Evolutionary conservation across 140 eudicot species (phyloP).

Genomic region (Anethum foeniculum): DNA sequence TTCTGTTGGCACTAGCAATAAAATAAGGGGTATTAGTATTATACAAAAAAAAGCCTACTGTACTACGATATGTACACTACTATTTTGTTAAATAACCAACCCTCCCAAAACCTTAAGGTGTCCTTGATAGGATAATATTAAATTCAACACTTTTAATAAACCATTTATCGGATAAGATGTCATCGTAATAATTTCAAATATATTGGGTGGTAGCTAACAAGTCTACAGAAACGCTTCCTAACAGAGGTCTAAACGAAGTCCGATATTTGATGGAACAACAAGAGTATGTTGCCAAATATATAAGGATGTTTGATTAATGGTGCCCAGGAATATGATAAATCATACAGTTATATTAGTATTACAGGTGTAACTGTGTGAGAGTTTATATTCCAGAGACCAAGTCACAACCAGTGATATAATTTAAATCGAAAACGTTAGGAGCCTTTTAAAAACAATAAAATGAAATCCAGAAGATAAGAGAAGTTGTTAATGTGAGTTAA

Average conservation of each 20-base stretch:
- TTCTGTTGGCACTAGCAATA: background rate
- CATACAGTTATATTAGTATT: background rate
- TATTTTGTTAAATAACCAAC: background rate
- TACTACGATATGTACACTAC: background rate
- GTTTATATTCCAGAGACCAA: slow-evolving; percentile 1
- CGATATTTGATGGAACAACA: background rate
- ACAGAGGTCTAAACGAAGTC: background rate
- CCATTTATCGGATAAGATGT: background rate
- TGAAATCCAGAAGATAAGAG: slow-evolving; percentile 7
- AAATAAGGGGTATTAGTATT: background rate
- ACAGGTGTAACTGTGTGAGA: background rate
- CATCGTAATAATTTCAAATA: background rate
- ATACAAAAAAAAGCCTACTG: background rate
- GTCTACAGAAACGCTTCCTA: background rate
- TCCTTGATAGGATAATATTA: background rate
- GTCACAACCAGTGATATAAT: background rate
- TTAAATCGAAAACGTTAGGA: background rate
- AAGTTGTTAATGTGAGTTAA: background rate
- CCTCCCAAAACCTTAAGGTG: background rate
- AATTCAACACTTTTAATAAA: background rate
- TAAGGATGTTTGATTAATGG: background rate
- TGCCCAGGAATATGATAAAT: background rate
- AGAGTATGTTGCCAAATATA: background rate
- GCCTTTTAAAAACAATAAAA: background rate
- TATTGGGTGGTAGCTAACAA: background rate